phyloP scores from a whole-genome alignment of 1,284 basidiomycete genomes.

The Ustilago loliicola region DNA sequence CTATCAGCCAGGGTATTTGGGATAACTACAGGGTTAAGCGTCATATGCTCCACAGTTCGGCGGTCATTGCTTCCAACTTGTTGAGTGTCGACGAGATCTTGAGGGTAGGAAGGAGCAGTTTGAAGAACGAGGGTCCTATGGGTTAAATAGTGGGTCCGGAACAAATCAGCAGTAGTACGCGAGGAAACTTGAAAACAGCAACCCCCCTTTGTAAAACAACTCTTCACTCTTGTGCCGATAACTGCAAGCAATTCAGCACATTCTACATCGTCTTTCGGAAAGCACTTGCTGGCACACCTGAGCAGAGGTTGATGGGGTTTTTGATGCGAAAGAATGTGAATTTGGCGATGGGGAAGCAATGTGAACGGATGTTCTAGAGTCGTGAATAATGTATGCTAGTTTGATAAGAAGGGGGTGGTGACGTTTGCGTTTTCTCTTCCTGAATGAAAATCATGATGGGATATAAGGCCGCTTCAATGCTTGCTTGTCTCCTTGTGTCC shows the following conservation, averaged over 20 bases:
- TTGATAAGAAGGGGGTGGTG: too few relatives aligned
- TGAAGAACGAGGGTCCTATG: slow-evolving; percentile 65
- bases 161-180: too few relatives aligned
- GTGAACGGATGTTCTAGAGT: too few relatives aligned
- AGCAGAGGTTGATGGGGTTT: background rate
- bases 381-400: too few relatives aligned
- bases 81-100: slow-evolving; percentile 95
- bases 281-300: background rate
- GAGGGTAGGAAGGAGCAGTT: slow-evolving; percentile 78
- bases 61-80: slow-evolving; percentile 96
- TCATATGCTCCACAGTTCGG: slow-evolving; percentile 96
- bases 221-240: too few relatives aligned
- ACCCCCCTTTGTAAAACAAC: slow-evolving; percentile 6
- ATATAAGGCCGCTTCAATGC: background rate
- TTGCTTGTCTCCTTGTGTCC: slow-evolving; percentile 16
- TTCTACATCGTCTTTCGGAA: background rate
- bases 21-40: slow-evolving; percentile 99
- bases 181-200: too few relatives aligned
- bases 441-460: too few relatives aligned
- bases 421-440: too few relatives aligned
- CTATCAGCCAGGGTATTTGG: slow-evolving; percentile 94
- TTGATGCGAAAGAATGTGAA: background rate
- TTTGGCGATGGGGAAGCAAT: too few relatives aligned
- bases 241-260: background rate
- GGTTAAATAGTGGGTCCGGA: slow-evolving; percentile 19